Conservation (phyloP, 164 flowering plant species). For the Litsea cubeba region DNA sequence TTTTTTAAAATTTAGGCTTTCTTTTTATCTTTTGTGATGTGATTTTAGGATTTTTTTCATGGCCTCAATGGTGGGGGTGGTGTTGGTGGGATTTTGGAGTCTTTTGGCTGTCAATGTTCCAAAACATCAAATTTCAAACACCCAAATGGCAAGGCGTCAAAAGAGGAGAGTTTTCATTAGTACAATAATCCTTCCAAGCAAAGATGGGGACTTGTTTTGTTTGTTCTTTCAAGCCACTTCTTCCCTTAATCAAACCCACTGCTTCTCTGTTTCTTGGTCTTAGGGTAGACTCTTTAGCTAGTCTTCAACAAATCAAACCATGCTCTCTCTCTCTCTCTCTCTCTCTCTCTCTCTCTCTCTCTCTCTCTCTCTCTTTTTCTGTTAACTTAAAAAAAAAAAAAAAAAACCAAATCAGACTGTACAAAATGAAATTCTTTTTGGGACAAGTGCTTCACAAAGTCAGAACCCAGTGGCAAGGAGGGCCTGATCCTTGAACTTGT, state of each 20-base stretch:
- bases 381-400: too few species aligned
- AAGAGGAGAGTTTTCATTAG: background rate
- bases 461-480: too few species aligned
- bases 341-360: too few species aligned
- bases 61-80: slow-evolving; percentile 6
- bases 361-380: too few species aligned
- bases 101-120: slow-evolving; percentile 24
- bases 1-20: background rate
- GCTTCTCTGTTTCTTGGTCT: background rate
- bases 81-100: slow-evolving; percentile 12
- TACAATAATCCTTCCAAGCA: slow-evolving; percentile 24
- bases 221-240: slow-evolving; percentile 35
- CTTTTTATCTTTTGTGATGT: background rate
- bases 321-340: too few species aligned
- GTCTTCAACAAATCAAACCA: background rate
- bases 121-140: background rate
- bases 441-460: too few species aligned
- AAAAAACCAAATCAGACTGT: too few species aligned
- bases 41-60: slow-evolving; percentile 9
- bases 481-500: too few species aligned
- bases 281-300: background rate
- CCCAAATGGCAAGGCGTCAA: slow-evolving; percentile 23
- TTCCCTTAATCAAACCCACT: background rate
- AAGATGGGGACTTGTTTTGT: slow-evolving; percentile 17
- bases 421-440: too few species aligned